Evolutionary conservation across 129 eudicot genomes (phyloP).

Genomic region (Flaveria bidentis): DNA sequence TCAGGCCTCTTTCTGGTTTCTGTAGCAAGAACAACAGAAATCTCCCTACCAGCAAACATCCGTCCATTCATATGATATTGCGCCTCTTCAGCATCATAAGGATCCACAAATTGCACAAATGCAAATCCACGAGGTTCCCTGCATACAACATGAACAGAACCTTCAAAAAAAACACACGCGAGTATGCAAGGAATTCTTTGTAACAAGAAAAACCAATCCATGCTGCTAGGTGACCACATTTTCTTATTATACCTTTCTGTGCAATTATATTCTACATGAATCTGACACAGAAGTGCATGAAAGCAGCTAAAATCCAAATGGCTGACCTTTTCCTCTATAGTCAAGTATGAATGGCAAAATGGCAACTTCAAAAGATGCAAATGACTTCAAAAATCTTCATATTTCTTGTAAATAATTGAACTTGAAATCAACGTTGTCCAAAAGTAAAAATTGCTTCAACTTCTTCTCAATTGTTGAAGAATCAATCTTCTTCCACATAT

Average conservation of each 20-base stretch:
- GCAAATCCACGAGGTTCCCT: slow-evolving; percentile 90
- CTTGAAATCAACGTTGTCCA: slow-evolving; percentile 48
- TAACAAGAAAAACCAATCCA: slow-evolving; percentile 19
- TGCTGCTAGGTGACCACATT: slow-evolving; percentile 14
- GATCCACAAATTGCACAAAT: slow-evolving; percentile 77
- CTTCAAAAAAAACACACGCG: background rate
- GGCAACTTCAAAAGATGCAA: slow-evolving; percentile 67
- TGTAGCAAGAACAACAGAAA: slow-evolving; percentile 68
- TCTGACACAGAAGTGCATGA: slow-evolving; percentile 34
- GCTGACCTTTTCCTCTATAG: slow-evolving; percentile 63
- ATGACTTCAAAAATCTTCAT: slow-evolving; percentile 58
- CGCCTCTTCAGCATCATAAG: slow-evolving; percentile 72
- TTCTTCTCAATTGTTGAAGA: slow-evolving; percentile 49
- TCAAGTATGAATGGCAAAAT: slow-evolving; percentile 55
- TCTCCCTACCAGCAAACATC: slow-evolving; percentile 74
- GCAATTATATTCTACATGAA: slow-evolving; percentile 29
- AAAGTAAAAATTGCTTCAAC: slow-evolving; percentile 41
- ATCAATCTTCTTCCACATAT: slow-evolving; percentile 57
- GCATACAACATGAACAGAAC: slow-evolving; percentile 14
- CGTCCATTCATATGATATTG: slow-evolving; percentile 69
- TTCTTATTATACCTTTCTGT: slow-evolving; percentile 41
- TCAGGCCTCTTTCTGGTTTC: slow-evolving; percentile 74
- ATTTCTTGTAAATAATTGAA: slow-evolving; percentile 52
- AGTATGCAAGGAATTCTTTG: background rate
- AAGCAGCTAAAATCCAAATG: slow-evolving; percentile 44